phyloP scores from a whole-genome alignment of 192 early-diverging fungal species.

The Backusella sp. region DNA sequence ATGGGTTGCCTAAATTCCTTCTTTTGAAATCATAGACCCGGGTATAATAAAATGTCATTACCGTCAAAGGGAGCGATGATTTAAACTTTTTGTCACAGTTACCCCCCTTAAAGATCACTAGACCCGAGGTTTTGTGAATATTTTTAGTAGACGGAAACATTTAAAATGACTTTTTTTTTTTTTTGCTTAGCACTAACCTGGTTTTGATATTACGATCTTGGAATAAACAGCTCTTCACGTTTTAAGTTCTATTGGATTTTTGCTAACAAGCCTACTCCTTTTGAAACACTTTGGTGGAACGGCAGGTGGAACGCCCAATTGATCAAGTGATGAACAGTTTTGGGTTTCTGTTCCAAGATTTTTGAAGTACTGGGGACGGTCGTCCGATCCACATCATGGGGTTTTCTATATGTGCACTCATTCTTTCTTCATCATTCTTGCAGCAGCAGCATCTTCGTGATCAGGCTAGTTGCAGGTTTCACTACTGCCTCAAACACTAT shows the following conservation, averaged over 20 bases:
- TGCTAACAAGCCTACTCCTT: conserved; percentile 31
- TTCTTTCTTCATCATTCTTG: conserved; percentile 3
- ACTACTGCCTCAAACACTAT: conserved; percentile 47
- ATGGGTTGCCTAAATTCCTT: conserved; percentile 30
- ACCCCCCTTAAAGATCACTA: conserved; percentile 13
- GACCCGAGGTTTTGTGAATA: conserved; percentile 57
- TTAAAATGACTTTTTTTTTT: conserved; percentile 47
- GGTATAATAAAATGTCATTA: conserved; percentile 19
- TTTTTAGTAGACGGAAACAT: conserved; percentile 77
- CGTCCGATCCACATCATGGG: conserved; percentile 83
- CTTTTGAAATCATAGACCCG: too few relatives aligned
- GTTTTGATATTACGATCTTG: conserved; percentile 64
- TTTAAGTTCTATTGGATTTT: conserved; percentile 69
- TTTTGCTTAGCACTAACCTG: conserved; percentile 65
- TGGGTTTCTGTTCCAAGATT: conserved; percentile 74
- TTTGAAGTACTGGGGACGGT: conserved; percentile 78
- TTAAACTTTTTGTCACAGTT: neutral
- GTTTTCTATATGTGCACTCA: conserved; percentile 55
- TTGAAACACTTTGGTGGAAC: conserved; percentile 55
- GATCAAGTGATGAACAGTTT: conserved; percentile 81
- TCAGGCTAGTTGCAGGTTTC: conserved; percentile 36
- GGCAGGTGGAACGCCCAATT: conserved; percentile 59
- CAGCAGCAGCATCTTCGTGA: conserved; percentile 44
- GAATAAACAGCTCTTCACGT: conserved; percentile 64
- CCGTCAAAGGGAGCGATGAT: conserved; percentile 30